Evolutionary conservation across 257 asterid species (phyloP).

Genomic region (Salvia splendens): DNA sequence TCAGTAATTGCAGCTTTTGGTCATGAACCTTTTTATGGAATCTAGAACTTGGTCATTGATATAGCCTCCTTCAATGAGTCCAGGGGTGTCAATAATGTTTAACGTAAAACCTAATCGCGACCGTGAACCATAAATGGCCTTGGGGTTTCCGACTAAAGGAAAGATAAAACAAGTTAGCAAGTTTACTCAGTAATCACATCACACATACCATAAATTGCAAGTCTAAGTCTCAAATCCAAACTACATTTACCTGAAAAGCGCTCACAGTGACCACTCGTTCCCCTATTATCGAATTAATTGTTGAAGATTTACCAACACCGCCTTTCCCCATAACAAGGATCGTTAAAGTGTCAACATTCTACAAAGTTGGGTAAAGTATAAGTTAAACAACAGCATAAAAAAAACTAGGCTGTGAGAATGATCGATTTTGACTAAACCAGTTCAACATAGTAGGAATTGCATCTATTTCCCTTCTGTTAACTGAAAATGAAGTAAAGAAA

Average conservation of each 20-base stretch:
- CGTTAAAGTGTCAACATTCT: conserved; percentile 80
- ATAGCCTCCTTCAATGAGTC: conserved; percentile 94
- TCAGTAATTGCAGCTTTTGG: not conserved
- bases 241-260: conserved; percentile 79
- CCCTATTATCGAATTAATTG: conserved; percentile 82
- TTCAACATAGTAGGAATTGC: not conserved
- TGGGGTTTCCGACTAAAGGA: conserved; percentile 81
- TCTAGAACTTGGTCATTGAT: conserved; percentile 81
- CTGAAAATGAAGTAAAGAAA: conserved; percentile 12
- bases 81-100: conserved; percentile 91
- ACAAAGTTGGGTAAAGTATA: conserved; percentile 9
- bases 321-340: conserved; percentile 97
- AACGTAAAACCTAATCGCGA: conserved; percentile 82
- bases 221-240: conserved; percentile 6
- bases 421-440: not conserved
- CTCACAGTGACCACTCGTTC: conserved; percentile 91
- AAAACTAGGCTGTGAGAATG: not conserved
- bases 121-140: conserved; percentile 96
- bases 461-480: not conserved
- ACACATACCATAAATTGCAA: not conserved
- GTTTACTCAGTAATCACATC: conserved; percentile 6
- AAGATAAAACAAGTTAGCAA: no score
- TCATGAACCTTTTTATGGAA: conserved; percentile 70
- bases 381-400: conserved; percentile 23
- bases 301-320: conserved; percentile 97